Evolutionary conservation across 768 basidiomycete species (phyloP), one percentile per base, ranked within the genome.

Genomic region (Lactarius sanguifluus): DNA sequence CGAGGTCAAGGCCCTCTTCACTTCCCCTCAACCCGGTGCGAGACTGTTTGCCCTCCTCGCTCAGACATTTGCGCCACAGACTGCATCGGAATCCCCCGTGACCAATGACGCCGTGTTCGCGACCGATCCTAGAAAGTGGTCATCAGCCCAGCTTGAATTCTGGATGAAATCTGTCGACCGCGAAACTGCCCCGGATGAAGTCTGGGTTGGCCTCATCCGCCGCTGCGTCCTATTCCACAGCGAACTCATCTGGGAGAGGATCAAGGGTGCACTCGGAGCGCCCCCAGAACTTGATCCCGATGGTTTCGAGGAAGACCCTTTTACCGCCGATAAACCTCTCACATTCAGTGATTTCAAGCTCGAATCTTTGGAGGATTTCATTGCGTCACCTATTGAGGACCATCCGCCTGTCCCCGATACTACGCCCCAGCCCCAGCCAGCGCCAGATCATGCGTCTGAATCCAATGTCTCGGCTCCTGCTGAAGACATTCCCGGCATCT

Each of bases 191-290:
- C 80, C 86, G 3, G 94, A 97, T 72, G 80, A 82, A 23, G 72
- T 85, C 36, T 97, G 92, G 92, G 85, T 89, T 56, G 80, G 82
- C 72, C 83, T 84, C 12, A 84, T 87, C 0, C 86, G 92, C n/a
- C 82, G 81, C 62, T 94, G 92, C 71, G 84, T 96, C 71, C 80
- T 90, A 25, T 77, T 84, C 30, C 88, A 88, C 69, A 90, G 87
- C 16, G 94, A 96, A 72, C 85, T 94, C 47, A 88, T 96, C 63
- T 97, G 94, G 94, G 93, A 96, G 75, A 85, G 93, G 64, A 79
- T 96, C 72, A 95, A 94, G 72, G 89, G 86, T 36, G 93, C 91
- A 0, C 79, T 97, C 1, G 94, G 94, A 5, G 88, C 94, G 5
- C 94, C 94, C 12, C 89, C 88, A 0, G 93, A 96, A 72, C 80